Evolutionary conservation across 2,329 filamentous ascomycete genomes (phyloP).

Genomic region (Rachicladosporium sp.): DNA sequence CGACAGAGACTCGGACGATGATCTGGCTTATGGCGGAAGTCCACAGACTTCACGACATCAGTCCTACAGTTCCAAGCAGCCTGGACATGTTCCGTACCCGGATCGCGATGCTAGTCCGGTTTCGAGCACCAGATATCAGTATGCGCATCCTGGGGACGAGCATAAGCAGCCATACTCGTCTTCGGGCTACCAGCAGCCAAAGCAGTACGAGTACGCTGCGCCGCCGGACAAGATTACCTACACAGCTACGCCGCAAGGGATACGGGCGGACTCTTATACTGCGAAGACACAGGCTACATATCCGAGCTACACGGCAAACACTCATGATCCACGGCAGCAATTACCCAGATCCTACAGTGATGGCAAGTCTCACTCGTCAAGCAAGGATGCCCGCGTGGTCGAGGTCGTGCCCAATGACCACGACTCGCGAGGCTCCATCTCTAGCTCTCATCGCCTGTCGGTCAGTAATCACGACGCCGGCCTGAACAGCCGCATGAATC

Average conservation of each 20-base stretch:
- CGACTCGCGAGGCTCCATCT: slow-evolving; percentile 8
- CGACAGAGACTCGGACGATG: slow-evolving; percentile 15
- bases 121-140: slow-evolving; percentile 13
- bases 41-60: slow-evolving; percentile 5
- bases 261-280: slow-evolving; percentile 10
- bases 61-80: slow-evolving; percentile 8
- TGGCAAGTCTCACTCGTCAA: slow-evolving; percentile 10
- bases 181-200: slow-evolving; percentile 2
- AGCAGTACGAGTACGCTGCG: slow-evolving; percentile 28
- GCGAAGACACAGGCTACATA: slow-evolving; percentile 5
- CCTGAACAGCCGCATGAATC: slow-evolving; percentile 30
- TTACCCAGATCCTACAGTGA: slow-evolving; percentile 11
- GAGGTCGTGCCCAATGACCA: slow-evolving; percentile 29
- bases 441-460: slow-evolving; percentile 9
- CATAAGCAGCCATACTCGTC: slow-evolving; percentile 15
- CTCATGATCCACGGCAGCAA: slow-evolving; percentile 8
- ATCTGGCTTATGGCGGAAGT: slow-evolving; percentile 20
- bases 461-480: slow-evolving; percentile 14
- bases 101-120: slow-evolving; percentile 3
- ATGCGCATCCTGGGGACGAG: slow-evolving; percentile 6
- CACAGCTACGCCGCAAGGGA: slow-evolving; percentile 24
- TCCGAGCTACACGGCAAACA: not conserved
- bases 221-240: slow-evolving; percentile 31
- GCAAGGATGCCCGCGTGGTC: slow-evolving; percentile 24
- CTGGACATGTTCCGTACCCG: slow-evolving; percentile 8